These are phyloP conservation scores for Dendrobium officinale DNA, from an alignment of 106 monocot genomes.

Conservation along the genomic window DNA sequence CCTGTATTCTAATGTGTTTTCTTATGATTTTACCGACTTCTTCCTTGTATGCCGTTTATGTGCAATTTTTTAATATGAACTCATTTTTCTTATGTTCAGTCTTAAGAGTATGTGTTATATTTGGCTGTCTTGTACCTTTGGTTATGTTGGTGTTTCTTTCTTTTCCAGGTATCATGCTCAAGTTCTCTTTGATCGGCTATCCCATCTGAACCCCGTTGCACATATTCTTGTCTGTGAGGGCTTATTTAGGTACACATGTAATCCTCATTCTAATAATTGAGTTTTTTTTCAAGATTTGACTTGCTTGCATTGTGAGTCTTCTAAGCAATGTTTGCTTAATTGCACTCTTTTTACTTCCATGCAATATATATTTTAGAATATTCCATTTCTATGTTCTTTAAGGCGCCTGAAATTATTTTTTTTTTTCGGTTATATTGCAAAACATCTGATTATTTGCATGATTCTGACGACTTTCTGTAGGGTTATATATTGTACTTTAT, in stretches of 20 bases:
- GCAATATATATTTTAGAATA: neutral
- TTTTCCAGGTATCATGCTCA: constrained; percentile 76
- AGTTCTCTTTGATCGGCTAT: constrained; percentile 76
- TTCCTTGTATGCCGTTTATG: neutral
- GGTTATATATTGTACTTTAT: neutral
- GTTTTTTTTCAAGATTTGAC: neutral
- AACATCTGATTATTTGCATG: neutral
- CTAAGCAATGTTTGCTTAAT: neutral
- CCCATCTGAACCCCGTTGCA: constrained; percentile 76
- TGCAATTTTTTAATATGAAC: neutral
- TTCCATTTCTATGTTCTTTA: neutral
- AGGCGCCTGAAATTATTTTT: neutral
- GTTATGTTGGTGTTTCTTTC: neutral
- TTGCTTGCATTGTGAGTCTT: neutral
- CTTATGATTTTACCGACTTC: neutral
- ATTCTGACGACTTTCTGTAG: neutral
- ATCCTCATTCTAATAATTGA: neutral
- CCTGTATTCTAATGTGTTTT: neutral
- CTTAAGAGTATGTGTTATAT: neutral
- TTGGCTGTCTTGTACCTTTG: neutral
- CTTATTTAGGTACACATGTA: constrained; percentile 56
- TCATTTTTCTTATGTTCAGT: neutral
- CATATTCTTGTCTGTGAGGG: constrained; percentile 76
- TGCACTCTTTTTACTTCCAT: neutral
- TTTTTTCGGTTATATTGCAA: neutral